Evolutionary conservation across 148 eudicot genomes (phyloP), one percentile per base, ranked within the genome.

Genomic region (Chenopodium suecicum): DNA sequence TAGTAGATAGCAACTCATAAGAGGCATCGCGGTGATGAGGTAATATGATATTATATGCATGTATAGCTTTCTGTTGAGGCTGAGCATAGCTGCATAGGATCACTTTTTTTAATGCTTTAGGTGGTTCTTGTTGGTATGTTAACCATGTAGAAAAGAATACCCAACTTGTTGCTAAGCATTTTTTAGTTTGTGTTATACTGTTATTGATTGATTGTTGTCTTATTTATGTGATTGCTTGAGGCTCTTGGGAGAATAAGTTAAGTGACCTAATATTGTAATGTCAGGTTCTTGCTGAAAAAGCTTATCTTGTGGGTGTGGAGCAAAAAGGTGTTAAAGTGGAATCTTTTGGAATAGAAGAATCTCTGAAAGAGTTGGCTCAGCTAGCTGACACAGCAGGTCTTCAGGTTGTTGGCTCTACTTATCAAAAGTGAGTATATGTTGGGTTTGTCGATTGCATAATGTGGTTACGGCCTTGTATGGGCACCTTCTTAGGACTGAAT

Each of bases 311-410:
- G 32, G 97, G 99, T 82, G 95, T 94, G 66, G 93, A 91, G 77
- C 89, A 88, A 56, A 96, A 96, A 89, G 95, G 95, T 64, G 86
- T 84, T 78, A 86, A 62, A 50, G 83, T 82, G 52, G 90, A 86
- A 58, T 80, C 87, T 48, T 96, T 96, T 86, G 92, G 93, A 70
- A 90, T 94, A 70, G 95, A 96, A 77, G 99, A 96, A 79, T 96
- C 99, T 63, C 91, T 96, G 63, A 84, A 87, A 46, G 99, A 96
- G 83, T 82, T 96, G 87, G 91, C 91, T 79, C 99, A 94, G 84
- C 87, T 96, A 71, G 99, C 99, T 82, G 99, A 96, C 84, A 96
- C 99, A 60, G 99, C 99, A 80, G 99, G 99, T 77, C 89, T 96
- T 78, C 79, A 74, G 80, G 97, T 94, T 79, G 95, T 92, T 83